These are phyloP conservation scores for Macrocystidia cucumis DNA, from an alignment of 1,284 basidiomycete genomes.

Conservation along the genomic window DNA sequence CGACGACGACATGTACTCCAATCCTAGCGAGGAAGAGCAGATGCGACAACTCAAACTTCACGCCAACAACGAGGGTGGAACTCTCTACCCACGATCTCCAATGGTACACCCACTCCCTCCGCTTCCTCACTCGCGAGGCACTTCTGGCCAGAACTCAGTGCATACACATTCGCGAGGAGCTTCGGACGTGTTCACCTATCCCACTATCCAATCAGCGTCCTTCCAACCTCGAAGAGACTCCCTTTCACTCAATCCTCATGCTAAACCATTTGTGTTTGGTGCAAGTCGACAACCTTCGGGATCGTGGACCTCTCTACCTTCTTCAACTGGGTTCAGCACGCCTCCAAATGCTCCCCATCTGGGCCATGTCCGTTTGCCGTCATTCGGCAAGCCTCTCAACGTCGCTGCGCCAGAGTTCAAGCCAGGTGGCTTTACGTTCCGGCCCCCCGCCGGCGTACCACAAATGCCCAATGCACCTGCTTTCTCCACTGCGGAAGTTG, in stretches of 20 bases:
- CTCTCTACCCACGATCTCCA: slow-evolving; percentile 22
- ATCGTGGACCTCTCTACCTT: slow-evolving; percentile 22
- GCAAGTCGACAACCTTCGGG: slow-evolving; percentile 19
- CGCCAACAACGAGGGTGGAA: slow-evolving; percentile 31
- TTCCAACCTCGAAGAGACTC: slow-evolving; percentile 26
- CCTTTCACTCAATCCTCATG: slow-evolving; percentile 71
- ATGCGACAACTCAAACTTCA: slow-evolving; percentile 32
- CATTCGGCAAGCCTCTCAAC: slow-evolving; percentile 62
- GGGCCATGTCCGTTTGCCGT: slow-evolving; percentile 50
- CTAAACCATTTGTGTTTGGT: slow-evolving; percentile 78
- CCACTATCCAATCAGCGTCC: slow-evolving; percentile 19
- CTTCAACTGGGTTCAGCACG: slow-evolving; percentile 16
- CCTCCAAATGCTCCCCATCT: slow-evolving; percentile 29
- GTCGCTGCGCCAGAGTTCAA: slow-evolving; percentile 75
- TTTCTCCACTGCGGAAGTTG: slow-evolving; percentile 4
- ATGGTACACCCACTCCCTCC: slow-evolving; percentile 45
- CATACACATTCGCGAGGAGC: slow-evolving; percentile 56
- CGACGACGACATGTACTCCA: slow-evolving; percentile 71
- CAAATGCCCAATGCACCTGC: slow-evolving; percentile 34
- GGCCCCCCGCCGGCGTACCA: slow-evolving; percentile 55
- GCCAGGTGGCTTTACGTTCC: slow-evolving; percentile 67
- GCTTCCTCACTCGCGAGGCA: slow-evolving; percentile 55
- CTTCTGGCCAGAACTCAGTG: slow-evolving; percentile 50
- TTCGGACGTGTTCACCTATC: slow-evolving; percentile 24
- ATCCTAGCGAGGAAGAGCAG: slow-evolving; percentile 70